Evolutionary conservation across 2,329 filamentous ascomycete genomes (phyloP).

Genomic region (Colletotrichum sp.): DNA sequence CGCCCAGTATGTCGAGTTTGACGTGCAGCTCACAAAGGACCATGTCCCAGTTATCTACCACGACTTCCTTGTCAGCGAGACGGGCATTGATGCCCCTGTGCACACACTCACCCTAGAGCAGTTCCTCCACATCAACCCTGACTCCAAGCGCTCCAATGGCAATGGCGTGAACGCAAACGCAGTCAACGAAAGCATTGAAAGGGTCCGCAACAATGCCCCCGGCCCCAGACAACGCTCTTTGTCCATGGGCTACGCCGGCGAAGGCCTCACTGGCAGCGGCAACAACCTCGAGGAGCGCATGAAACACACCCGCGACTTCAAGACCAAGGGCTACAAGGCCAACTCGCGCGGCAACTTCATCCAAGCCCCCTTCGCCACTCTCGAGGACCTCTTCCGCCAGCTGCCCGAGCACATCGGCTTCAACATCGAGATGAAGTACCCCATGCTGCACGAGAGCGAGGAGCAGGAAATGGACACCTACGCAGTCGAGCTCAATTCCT

Average conservation of each 20-base stretch:
- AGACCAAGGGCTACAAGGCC: constrained; percentile 92
- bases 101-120: constrained; percentile 95
- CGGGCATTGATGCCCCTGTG: constrained; percentile 94
- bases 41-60: constrained; percentile 98
- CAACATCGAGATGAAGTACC: constrained; percentile 99
- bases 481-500: constrained; percentile 93
- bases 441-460: constrained; percentile 95
- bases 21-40: constrained; percentile 98
- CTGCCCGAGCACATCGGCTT: constrained; percentile 86
- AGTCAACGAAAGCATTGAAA: constrained; percentile 31
- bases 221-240: constrained; percentile 53
- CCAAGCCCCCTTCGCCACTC: constrained; percentile 91
- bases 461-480: constrained; percentile 97
- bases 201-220: constrained; percentile 33
- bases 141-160: constrained; percentile 32
- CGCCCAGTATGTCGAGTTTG: constrained; percentile 76
- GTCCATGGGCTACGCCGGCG: constrained; percentile 58
- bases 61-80: constrained; percentile 97
- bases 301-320: constrained; percentile 96
- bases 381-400: constrained; percentile 90
- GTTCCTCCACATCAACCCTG: constrained; percentile 84
- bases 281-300: constrained; percentile 76
- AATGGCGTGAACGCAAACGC: constrained; percentile 11
- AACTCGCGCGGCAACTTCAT: constrained; percentile 95
- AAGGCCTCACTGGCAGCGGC: constrained; percentile 33